phyloP scores from a whole-genome alignment of 2,329 filamentous ascomycete genomes.

The Phyllosticta citriasiana region DNA sequence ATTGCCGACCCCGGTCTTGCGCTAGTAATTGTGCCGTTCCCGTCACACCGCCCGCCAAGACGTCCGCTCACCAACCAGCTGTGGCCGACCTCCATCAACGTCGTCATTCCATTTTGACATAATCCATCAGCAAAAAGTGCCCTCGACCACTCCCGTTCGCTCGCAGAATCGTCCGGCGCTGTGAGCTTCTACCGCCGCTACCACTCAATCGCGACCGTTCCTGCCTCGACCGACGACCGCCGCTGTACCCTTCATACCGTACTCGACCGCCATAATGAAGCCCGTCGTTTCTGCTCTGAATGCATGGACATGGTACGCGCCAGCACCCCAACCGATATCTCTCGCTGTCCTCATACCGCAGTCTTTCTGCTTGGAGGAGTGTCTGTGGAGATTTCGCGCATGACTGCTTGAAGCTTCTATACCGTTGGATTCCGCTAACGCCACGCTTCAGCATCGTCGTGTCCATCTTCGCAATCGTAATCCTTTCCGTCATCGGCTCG shows the following conservation, averaged over 20 bases:
- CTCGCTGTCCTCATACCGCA: not conserved
- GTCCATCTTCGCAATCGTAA: constrained; percentile 54
- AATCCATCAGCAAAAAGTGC: not conserved
- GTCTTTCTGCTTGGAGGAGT: not conserved
- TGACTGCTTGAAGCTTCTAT: not conserved
- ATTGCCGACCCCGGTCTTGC: not conserved
- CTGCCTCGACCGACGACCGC: not conserved
- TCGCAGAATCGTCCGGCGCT: not conserved
- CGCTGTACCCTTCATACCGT: not conserved
- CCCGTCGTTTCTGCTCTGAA: constrained; percentile 84
- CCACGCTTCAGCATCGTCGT: constrained; percentile 53
- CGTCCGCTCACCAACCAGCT: not conserved
- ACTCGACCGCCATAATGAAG: constrained; percentile 58
- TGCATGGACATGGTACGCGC: constrained; percentile 85
- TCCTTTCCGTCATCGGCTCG: constrained; percentile 54
- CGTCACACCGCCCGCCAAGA: not conserved
- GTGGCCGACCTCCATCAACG: not conserved
- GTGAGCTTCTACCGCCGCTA: not conserved
- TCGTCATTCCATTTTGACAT: not conserved
- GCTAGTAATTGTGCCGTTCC: not conserved
- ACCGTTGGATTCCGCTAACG: not conserved
- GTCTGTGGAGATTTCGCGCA: not conserved
- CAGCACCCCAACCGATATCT: constrained; percentile 22
- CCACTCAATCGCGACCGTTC: not conserved
- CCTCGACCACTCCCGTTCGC: not conserved